Percentiles rank a stretch among this genome's conserved stretches.
These are phyloP conservation scores for Microthyrium microscopicum DNA, from an alignment of 2,329 filamentous ascomycete species.

Conservation along the genomic window DNA sequence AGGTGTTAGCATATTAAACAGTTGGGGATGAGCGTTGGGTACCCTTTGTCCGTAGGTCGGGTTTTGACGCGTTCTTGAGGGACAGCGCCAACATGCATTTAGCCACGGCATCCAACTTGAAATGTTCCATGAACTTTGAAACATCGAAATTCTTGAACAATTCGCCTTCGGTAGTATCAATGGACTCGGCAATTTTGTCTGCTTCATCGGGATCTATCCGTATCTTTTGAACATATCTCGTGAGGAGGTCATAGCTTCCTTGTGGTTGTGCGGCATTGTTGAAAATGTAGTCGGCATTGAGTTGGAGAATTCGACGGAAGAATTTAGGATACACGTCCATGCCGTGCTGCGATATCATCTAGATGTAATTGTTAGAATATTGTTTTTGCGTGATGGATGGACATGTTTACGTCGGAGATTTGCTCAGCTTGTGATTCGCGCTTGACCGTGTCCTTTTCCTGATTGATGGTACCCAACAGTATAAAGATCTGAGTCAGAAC, in stretches of 20 bases:
- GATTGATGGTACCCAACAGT: constrained; percentile 82
- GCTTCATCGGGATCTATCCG: constrained; percentile 66
- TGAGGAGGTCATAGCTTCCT: constrained; percentile 69
- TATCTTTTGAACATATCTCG: constrained; percentile 74
- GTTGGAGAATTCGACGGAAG: constrained; percentile 79
- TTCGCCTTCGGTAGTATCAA: constrained; percentile 81
- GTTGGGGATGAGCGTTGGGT: constrained; percentile 13
- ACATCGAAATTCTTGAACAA: constrained; percentile 93
- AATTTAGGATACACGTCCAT: constrained; percentile 98
- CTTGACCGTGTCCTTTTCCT: constrained; percentile 81
- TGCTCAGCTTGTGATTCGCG: constrained; percentile 49
- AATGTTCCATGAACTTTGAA: constrained; percentile 89
- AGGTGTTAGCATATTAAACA: constrained; percentile 8
- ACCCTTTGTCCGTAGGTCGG: constrained; percentile 85
- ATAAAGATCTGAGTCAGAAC: constrained; percentile 92
- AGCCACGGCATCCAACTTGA: constrained; percentile 75
- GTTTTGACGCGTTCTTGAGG: constrained; percentile 66
- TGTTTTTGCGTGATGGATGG: no score
- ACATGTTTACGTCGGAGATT: background rate
- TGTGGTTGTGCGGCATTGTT: constrained; percentile 55
- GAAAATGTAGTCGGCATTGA: constrained; percentile 86
- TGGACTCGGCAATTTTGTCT: constrained; percentile 78
- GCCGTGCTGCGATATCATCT: constrained; percentile 94
- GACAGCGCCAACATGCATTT: constrained; percentile 79
- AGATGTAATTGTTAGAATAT: no score